Conservation (phyloP, 2,329 filamentous ascomycete species). For the Pseudogymnoascus sp. region DNA sequence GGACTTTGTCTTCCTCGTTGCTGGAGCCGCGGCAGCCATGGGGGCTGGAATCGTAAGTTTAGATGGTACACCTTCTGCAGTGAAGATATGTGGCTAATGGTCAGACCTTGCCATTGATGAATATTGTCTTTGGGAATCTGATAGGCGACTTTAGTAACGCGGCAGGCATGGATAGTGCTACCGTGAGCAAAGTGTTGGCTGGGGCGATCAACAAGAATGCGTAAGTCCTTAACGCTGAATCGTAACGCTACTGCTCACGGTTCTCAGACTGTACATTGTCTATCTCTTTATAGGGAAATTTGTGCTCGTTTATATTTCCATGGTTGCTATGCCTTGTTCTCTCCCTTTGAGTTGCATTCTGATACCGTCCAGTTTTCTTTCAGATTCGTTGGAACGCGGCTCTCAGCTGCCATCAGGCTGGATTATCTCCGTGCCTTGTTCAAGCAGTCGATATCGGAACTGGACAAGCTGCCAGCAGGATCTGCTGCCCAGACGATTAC, state of each 20-base stretch:
- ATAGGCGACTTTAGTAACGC: constrained; percentile 37
- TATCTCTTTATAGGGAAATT: constrained; percentile 62
- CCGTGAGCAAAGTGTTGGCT: constrained; percentile 33
- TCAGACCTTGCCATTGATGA: constrained; percentile 49
- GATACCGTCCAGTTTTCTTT: constrained; percentile 40
- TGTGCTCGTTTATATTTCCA: constrained; percentile 51
- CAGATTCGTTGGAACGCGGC: constrained; percentile 52
- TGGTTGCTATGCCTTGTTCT: constrained; percentile 35
- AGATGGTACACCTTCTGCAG: background rate
- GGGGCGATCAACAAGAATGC: constrained; percentile 36
- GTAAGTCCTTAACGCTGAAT: constrained; percentile 24
- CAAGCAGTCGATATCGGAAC: constrained; percentile 55
- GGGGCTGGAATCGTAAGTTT: constrained; percentile 38
- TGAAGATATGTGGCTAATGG: constrained; percentile 9
- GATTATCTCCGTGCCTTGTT: constrained; percentile 58
- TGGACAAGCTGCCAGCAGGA: constrained; percentile 56
- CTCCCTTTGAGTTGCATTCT: constrained; percentile 33
- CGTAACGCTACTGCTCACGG: background rate
- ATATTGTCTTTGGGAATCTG: constrained; percentile 46
- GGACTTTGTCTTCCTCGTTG: constrained; percentile 41
- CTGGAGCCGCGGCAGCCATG: constrained; percentile 39
- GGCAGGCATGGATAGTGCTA: constrained; percentile 17
- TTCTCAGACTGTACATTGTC: constrained; percentile 54
- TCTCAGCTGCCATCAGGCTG: constrained; percentile 52
- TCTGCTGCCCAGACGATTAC: constrained; percentile 50